These are phyloP conservation scores for Betula pendula DNA, from an alignment of 306 rosid genomes.

Conservation along the genomic window DNA sequence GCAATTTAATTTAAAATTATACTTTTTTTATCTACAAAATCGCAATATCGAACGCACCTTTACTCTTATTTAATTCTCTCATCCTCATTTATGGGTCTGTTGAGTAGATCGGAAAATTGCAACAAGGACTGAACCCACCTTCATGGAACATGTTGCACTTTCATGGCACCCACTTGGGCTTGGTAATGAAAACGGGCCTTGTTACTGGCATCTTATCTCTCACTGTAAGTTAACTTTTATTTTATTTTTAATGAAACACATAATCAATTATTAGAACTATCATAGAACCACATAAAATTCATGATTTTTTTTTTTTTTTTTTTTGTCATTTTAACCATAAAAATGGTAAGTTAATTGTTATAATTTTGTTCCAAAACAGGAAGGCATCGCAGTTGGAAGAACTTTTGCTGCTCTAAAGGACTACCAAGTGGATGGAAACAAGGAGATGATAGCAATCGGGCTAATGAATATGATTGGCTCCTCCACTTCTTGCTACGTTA, in stretches of 20 bases:
- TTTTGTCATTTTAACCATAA: no score
- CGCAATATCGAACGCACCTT: no score
- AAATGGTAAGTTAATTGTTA: neutral
- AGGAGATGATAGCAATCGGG: conserved; percentile 98
- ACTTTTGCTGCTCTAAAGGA: conserved; percentile 85
- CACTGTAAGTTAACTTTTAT: conserved; percentile 52
- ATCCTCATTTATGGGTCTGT: conserved; percentile 11
- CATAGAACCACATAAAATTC: no score
- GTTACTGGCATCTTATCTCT: conserved; percentile 93
- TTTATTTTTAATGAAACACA: neutral
- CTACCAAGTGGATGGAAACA: conserved; percentile 91
- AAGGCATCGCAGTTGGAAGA: conserved; percentile 98
- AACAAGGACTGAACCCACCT: conserved; percentile 84
- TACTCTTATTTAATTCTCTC: neutral
- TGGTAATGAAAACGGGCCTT: conserved; percentile 74
- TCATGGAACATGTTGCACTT: conserved; percentile 75
- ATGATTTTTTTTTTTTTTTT: no score
- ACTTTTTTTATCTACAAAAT: no score
- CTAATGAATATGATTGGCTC: conserved; percentile 94
- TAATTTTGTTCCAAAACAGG: conserved; percentile 44
- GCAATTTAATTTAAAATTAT: no score
- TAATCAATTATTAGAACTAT: no score
- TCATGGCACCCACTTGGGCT: conserved; percentile 54
- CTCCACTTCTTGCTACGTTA: conserved; percentile 84
- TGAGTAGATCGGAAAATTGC: conserved; percentile 80